These are phyloP conservation scores for Pelargonium myrrhifolium DNA, from an alignment of 441 rosid species.

Conservation along the genomic window DNA sequence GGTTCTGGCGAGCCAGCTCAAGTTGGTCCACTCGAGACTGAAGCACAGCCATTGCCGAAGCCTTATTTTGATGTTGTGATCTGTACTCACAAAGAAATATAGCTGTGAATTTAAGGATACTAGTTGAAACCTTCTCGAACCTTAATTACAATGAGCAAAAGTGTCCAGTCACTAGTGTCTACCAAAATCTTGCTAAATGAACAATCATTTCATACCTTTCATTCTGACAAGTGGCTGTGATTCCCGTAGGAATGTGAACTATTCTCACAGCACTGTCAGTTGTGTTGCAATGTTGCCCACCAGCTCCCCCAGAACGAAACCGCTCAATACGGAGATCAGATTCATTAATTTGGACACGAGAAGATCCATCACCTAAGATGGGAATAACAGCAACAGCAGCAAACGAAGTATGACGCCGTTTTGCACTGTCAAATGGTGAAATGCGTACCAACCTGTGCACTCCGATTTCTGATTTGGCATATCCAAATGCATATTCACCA, in stretches of 20 bases:
- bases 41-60: constrained; percentile 94
- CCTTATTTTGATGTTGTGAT: constrained; percentile 89
- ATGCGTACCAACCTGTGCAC: constrained; percentile 92
- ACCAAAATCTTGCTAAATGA: neutral
- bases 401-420: constrained; percentile 90
- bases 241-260: constrained; percentile 79
- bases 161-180: too few species aligned
- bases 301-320: constrained; percentile 84
- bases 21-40: constrained; percentile 92
- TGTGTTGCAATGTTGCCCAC: constrained; percentile 87
- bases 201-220: constrained; percentile 49
- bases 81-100: constrained; percentile 27
- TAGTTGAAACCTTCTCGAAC: too few species aligned
- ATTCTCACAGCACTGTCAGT: constrained; percentile 97
- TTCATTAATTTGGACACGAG: constrained; percentile 76
- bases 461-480: constrained; percentile 96
- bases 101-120: neutral
- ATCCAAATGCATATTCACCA: constrained; percentile 88
- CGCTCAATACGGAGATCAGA: constrained; percentile 92
- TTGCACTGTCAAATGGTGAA: constrained; percentile 86
- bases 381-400: constrained; percentile 98
- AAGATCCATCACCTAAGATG: constrained; percentile 63
- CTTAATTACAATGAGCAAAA: too few species aligned
- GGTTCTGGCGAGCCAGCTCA: constrained; percentile 84
- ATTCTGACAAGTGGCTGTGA: constrained; percentile 83